Evolutionary conservation across 2,329 filamentous ascomycete genomes (phyloP), one percentile per base, ranked within the genome.

Genomic region (Triangularia verruculosa): DNA sequence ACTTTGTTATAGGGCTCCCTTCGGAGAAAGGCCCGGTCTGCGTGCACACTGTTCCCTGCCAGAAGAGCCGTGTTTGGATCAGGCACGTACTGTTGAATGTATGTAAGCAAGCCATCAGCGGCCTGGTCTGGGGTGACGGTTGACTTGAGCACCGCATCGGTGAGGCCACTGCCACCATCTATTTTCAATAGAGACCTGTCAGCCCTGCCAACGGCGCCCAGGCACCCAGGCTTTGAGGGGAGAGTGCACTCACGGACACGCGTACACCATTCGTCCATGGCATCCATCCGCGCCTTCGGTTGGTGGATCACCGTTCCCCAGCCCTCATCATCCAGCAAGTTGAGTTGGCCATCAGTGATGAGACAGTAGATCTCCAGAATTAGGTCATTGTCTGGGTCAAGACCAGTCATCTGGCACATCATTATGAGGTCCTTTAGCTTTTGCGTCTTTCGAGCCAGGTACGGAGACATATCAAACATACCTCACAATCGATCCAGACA

Each of bases 331-430:
- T 97, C 92, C 25, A 96, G 78, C 32, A 96, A 76, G 63, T 91
- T 84, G 20, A 99, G 85, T 66, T 92, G 81, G 60, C 87, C 84
- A 69, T 93, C 90, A 7, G 95, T 99, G 74, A 99, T 86, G 77
- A 96, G 89, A 79, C 93, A 97, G 76, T 90, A 94, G 63, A 98
- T 90, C 72, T 96, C 93, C 73, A 98, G 87, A 72, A 98, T 95
- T 62, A 89, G 88, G 73, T 98, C 94, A 30, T 81, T 86, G 64
- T 90, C 85, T 1, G 88, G 83, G 75, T 97, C 83, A 7, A 96
- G 84, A 22, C 92, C 92, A 30, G 92, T 98, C 95, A 99, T 99
- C 92, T 96, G 69, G 25, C 13, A 54, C 22, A 54, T 47, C n/a
- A 8, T 20, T 9, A 17, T 47, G 53, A 55, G 22, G 64, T 27